Base-by-base conservation (phyloP, 2,329 filamentous ascomycete genomes). In the Beauveria rudraprayagi region DNA sequence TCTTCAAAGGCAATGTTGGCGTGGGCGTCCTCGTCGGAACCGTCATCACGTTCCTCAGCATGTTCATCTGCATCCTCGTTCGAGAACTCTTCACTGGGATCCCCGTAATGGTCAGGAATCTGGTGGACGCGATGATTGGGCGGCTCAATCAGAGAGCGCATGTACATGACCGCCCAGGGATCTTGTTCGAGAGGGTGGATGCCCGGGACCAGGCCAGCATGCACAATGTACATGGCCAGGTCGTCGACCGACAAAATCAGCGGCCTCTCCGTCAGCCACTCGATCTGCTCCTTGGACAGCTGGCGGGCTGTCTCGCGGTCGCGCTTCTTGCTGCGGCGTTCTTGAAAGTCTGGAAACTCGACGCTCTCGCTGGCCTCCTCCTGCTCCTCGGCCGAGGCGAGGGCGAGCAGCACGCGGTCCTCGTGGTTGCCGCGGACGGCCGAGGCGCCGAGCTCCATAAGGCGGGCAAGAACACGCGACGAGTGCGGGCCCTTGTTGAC, bases 341-440 rank as follows among this genome's bases (percentile, higher is more conserved):
- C 26, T 28, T 54, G 50, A 17, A 47, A 26, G 28, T 28, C 41
- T 2, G 56, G 56, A 17, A 44, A 53, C 6, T 26, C 24, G 16
- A 54, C 41, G 43, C 22, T 53, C 17, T 51, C 40, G 50, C 26
- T 28, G 17, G 53, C 51, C 14, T 44, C 55, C 43, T 61, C 24
- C 46, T 44, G 26, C 57, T 61, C 54, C 11, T 47, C 10, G n/a
- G 30, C 17, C 24, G 57, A 40, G n/a, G 67, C 63, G 70, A 86
- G 83, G 1, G 86, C 81, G 9, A 88, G 80, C n/a, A 97, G 80
- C 22, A 97, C 80, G 24, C 86, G 83, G 71, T 97, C 92, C 71
- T 99, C 94, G 75, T 96, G 90, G 74, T 97, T 97, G 19, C 94
- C 94, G 56, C 93, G 87, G 9, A 97, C 91, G 64, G 86, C 90